Evolutionary conservation across 2,329 filamentous ascomycete genomes (phyloP).

Genomic region (Apiospora marii): DNA sequence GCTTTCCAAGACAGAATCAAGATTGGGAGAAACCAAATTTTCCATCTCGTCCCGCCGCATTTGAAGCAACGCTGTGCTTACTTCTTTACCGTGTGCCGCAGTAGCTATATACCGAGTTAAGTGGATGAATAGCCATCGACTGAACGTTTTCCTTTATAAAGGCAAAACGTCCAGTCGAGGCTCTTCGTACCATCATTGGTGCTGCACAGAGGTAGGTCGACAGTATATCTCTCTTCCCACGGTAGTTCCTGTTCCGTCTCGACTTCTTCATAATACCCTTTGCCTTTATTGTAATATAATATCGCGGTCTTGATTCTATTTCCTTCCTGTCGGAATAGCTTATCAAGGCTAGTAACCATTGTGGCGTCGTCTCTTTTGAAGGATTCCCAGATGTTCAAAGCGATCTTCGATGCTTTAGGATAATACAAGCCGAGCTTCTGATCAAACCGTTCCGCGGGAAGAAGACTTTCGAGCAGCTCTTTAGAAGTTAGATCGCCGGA

Average conservation of each 20-base stretch:
- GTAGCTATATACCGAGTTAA: no score
- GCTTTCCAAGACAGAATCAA: slow-evolving; percentile 1
- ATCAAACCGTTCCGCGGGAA: neutral
- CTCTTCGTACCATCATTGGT: neutral
- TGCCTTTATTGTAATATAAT: slow-evolving; percentile 1
- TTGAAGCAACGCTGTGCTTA: neutral
- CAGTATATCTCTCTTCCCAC: neutral
- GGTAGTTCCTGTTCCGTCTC: neutral
- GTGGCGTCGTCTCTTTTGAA: neutral
- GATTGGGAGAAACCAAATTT: neutral
- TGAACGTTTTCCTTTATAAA: neutral
- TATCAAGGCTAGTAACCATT: neutral
- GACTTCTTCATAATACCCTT: neutral
- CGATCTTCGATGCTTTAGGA: neutral
- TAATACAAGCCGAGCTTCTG: neutral
- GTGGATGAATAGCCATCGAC: neutral
- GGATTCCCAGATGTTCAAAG: slow-evolving; percentile 6
- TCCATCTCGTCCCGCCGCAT: slow-evolving; percentile 1
- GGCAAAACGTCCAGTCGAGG: neutral
- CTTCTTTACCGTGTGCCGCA: neutral
- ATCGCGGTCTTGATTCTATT: neutral
- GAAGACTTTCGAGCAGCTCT: neutral
- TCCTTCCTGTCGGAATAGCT: neutral
- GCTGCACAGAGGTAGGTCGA: neutral
- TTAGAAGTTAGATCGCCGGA: neutral